A percentile compares a stretch with the other conserved stretches of the same genome.
phyloP scores from a whole-genome alignment of 2,329 filamentous ascomycete genomes.

The Ophiostoma tasmaniense region DNA sequence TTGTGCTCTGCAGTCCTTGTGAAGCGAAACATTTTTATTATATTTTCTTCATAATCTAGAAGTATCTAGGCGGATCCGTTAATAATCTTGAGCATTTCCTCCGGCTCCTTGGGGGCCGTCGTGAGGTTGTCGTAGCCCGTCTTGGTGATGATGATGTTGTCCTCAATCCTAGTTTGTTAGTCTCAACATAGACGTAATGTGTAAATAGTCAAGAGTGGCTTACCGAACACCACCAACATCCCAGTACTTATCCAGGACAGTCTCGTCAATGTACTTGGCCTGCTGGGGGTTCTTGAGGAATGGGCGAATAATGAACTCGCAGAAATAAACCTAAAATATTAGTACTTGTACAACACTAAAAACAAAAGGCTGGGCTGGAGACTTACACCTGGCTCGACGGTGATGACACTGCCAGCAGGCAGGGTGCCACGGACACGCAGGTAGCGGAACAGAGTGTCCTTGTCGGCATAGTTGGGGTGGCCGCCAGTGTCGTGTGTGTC shows the following conservation, averaged over 20 bases:
- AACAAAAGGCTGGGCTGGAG: background rate
- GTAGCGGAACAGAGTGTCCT: constrained; percentile 79
- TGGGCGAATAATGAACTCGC: constrained; percentile 75
- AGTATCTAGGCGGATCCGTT: constrained; percentile 7
- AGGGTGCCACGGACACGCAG: constrained; percentile 68
- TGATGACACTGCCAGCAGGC: constrained; percentile 75
- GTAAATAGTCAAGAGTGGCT: constrained; percentile 24
- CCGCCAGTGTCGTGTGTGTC: constrained; percentile 86
- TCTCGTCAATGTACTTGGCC: constrained; percentile 65
- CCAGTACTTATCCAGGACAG: constrained; percentile 71
- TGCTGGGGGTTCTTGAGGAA: constrained; percentile 66
- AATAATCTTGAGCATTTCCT: constrained; percentile 49
- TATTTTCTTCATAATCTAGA: background rate
- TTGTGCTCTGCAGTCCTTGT: background rate
- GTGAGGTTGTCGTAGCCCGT: constrained; percentile 57
- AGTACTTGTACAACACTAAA: background rate
- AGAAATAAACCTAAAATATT: constrained; percentile 67
- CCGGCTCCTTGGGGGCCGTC: constrained; percentile 53
- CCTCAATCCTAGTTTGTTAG: constrained; percentile 40
- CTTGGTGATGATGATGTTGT: constrained; percentile 56
- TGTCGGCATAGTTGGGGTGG: constrained; percentile 67
- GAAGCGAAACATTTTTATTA: background rate
- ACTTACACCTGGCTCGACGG: constrained; percentile 83
- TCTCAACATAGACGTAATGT: too few relatives aligned
- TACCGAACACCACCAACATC: constrained; percentile 66